Evolutionary conservation across 768 basidiomycete genomes (phyloP), one percentile per base, ranked within the genome.

Genomic region (Chalciporus pseudorubinellus): DNA sequence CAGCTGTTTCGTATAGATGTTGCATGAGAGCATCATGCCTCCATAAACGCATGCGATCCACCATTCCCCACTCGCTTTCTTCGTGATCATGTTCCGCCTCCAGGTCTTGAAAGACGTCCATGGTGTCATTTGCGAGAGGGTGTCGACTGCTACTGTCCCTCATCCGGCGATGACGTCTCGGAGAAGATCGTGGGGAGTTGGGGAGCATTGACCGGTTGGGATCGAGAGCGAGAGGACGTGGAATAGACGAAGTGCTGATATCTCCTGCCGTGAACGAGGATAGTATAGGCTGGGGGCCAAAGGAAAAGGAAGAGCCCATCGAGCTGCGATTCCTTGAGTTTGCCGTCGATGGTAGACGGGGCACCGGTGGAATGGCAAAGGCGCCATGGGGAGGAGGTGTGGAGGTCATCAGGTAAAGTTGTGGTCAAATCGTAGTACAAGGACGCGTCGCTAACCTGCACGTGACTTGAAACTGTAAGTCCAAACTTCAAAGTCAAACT

Each of bases 11-110:
- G 69, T 98, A 97, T 12, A 99, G 73, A 76, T 99, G 97, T 70
- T 98, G 97, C 85, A 95, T 94, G 58, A 99, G 80, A 38, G 97
- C 95, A 72, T 98, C 97, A 64, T 98, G 95, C 38, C 97, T 76
- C 95, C 95, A 98, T 39, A 93, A 73, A 51, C 97, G 78, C 92
- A 99, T 95, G 26, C 95, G 82, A 71, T 98, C 95, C 3, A 98
- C 84, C 77, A 91, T 85, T 2, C 84, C 83, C 91, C 90, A 94
- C 58, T 87, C 84, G 41, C 79, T 77, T 34, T 76, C 77, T 75
- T 80, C 82, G 41, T 83, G 79, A 19, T 76, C 81, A 46, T 77
- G 80, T 51, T 80, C 84, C 13, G 77, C 79, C 19, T 70, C 68
- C n/a, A 80, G 77, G 56, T 87, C 85, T 50, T 85, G 82, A 53